These are phyloP conservation scores for Astragalus membranaceus DNA, from an alignment of 306 rosid species.

Conservation along the genomic window DNA sequence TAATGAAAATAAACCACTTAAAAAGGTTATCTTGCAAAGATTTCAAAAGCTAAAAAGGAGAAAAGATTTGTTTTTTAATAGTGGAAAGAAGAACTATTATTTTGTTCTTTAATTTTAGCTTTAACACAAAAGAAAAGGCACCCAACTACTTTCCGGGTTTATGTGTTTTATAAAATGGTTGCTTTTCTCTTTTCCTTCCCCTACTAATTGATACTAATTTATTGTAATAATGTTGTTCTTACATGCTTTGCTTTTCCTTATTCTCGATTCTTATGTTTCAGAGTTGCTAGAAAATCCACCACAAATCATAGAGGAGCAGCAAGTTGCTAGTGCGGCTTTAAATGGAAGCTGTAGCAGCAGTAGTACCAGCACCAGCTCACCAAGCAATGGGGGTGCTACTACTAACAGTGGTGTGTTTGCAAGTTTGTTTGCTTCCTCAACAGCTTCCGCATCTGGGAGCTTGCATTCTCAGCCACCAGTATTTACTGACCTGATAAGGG, in stretches of 20 bases:
- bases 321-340: constrained; percentile 9
- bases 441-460: constrained; percentile 34
- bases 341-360: constrained; percentile 54
- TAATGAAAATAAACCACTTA: constrained; percentile 19
- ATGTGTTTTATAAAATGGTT: constrained; percentile 19
- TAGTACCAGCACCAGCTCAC: constrained; percentile 38
- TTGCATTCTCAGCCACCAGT: constrained; percentile 48
- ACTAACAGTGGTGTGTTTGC: constrained; percentile 60
- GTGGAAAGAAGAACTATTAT: constrained; percentile 36
- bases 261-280: constrained; percentile 6
- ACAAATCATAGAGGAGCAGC: constrained; percentile 43
- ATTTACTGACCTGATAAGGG: constrained; percentile 52
- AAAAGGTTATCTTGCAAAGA: constrained; percentile 32
- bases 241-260: neutral
- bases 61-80: constrained; percentile 22
- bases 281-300: constrained; percentile 44
- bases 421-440: constrained; percentile 71
- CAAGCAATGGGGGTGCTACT: constrained; percentile 42
- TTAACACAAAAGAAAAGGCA: constrained; percentile 22
- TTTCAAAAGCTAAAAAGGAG: constrained; percentile 43
- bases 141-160: constrained; percentile 27
- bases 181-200: constrained; percentile 18
- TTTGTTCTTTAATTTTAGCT: constrained; percentile 40
- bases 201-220: neutral
- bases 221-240: neutral